phyloP scores from a whole-genome alignment of 805 yeast species.

The Scheffersomyces coipomensis region DNA sequence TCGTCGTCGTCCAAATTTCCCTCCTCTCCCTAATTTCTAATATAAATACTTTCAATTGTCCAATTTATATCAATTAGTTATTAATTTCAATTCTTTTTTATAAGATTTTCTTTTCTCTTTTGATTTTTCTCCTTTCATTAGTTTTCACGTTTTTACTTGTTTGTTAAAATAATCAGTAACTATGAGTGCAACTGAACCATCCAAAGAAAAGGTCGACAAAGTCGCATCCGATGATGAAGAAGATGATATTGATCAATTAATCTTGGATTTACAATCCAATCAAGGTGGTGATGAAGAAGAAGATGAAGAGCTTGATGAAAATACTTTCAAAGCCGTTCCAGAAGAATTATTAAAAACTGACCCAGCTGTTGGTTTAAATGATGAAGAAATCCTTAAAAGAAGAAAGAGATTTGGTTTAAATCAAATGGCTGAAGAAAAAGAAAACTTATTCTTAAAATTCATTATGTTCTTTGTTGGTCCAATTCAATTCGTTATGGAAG shows the following conservation, averaged over 20 bases:
- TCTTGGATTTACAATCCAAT: constrained; percentile 75
- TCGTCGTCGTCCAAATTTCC: no score
- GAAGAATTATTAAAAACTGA: constrained; percentile 83
- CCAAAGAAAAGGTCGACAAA: constrained; percentile 51
- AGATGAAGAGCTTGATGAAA: constrained; percentile 36
- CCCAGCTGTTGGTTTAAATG: constrained; percentile 71
- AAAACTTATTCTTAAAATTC: constrained; percentile 76
- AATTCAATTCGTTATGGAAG: constrained; percentile 96
- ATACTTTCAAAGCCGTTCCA: constrained; percentile 68
- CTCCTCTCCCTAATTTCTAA: no score
- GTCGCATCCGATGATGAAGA: constrained; percentile 54
- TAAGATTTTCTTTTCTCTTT: constrained; percentile 1
- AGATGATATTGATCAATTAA: constrained; percentile 61
- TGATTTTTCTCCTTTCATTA: constrained; percentile 2
- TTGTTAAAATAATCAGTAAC: not conserved
- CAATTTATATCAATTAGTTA: not conserved
- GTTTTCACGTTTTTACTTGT: constrained; percentile 2
- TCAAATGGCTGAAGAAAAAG: constrained; percentile 88
- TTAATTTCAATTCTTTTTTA: not conserved
- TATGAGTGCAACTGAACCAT: constrained; percentile 50
- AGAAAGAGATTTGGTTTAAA: constrained; percentile 88
- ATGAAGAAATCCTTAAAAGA: constrained; percentile 77
- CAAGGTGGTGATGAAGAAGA: constrained; percentile 54
- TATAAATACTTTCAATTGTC: not conserved
- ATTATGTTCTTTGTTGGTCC: constrained; percentile 91